Conservation (phyloP, 2,329 filamentous ascomycete genomes). For the Colletotrichum sp. region DNA sequence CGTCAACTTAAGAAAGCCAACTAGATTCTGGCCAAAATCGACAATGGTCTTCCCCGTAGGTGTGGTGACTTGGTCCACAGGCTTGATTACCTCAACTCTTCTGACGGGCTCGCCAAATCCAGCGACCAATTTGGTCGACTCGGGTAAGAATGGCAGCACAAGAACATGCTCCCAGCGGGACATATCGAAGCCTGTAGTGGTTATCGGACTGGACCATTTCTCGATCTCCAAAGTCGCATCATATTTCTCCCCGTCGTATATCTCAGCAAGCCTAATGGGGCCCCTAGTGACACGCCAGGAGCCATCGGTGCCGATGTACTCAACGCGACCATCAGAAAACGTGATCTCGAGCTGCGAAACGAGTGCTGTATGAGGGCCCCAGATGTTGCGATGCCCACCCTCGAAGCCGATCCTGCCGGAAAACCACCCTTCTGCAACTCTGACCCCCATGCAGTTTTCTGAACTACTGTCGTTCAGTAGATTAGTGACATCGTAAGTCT, state of each 20-base stretch:
- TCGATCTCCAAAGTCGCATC: slow-evolving; percentile 6
- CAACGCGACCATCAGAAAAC: not conserved
- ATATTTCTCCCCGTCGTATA: slow-evolving; percentile 23
- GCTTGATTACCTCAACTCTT: slow-evolving; percentile 31
- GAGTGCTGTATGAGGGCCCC: not conserved
- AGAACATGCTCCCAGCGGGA: not conserved
- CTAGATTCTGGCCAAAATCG: slow-evolving; percentile 51
- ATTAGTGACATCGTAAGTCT: slow-evolving; percentile 55
- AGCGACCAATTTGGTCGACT: not conserved
- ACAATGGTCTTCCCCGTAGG: slow-evolving; percentile 41
- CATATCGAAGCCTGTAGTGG: not conserved
- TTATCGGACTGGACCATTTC: not conserved
- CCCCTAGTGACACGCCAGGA: not conserved
- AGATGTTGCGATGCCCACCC: slow-evolving; percentile 30
- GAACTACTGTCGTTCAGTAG: slow-evolving; percentile 36
- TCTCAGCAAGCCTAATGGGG: slow-evolving; percentile 4
- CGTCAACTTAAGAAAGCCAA: slow-evolving; percentile 36
- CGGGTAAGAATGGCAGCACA: not conserved
- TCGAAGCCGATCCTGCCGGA: slow-evolving; percentile 31
- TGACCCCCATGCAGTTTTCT: slow-evolving; percentile 37
- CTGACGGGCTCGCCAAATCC: slow-evolving; percentile 11
- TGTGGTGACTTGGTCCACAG: slow-evolving; percentile 31
- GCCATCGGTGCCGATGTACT: not conserved
- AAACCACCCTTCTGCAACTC: slow-evolving; percentile 53
- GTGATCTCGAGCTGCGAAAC: not conserved